A percentile compares a stretch with the other conserved stretches of the same genome.
phyloP scores from a whole-genome alignment of 2,329 filamentous ascomycete genomes.

The Arachnomyces sp. region DNA sequence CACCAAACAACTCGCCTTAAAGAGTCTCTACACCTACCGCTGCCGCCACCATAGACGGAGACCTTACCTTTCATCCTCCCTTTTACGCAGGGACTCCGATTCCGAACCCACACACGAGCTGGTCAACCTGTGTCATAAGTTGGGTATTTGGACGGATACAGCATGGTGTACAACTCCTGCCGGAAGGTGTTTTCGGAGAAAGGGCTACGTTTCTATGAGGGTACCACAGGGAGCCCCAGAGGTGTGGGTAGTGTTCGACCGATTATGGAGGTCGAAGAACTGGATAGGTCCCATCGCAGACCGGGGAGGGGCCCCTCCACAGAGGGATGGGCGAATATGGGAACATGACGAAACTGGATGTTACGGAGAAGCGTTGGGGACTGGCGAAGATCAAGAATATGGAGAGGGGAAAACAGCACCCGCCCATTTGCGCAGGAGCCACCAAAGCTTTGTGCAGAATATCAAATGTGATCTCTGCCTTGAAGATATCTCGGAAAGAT shows the following conservation, averaged over 20 bases:
- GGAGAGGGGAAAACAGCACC: conserved; percentile 49
- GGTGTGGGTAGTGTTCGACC: conserved; percentile 55
- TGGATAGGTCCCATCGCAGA: conserved; percentile 43
- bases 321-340: conserved; percentile 46
- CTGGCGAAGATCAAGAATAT: conserved; percentile 33
- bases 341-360: conserved; percentile 47
- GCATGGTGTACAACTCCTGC: conserved; percentile 54
- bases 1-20: conserved; percentile 42
- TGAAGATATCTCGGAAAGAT: conserved; percentile 46
- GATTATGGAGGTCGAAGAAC: conserved; percentile 52
- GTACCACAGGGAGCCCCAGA: conserved; percentile 48
- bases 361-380: conserved; percentile 48
- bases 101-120: conserved; percentile 54
- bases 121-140: conserved; percentile 49
- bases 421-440: conserved; percentile 46
- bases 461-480: conserved; percentile 48
- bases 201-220: conserved; percentile 49
- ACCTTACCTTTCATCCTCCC: conserved; percentile 49
- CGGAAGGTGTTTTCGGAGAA: conserved; percentile 46
- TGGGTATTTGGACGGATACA: conserved; percentile 54
- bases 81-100: conserved; percentile 49
- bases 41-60: conserved; percentile 54
- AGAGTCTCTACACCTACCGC: conserved; percentile 53
- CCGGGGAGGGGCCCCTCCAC: conserved; percentile 19
- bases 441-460: conserved; percentile 45